A percentile compares a stretch with the other conserved stretches of the same genome.
phyloP scores from a whole-genome alignment of 1,139 yeast species.

The Zygosaccharomyces sapae region DNA sequence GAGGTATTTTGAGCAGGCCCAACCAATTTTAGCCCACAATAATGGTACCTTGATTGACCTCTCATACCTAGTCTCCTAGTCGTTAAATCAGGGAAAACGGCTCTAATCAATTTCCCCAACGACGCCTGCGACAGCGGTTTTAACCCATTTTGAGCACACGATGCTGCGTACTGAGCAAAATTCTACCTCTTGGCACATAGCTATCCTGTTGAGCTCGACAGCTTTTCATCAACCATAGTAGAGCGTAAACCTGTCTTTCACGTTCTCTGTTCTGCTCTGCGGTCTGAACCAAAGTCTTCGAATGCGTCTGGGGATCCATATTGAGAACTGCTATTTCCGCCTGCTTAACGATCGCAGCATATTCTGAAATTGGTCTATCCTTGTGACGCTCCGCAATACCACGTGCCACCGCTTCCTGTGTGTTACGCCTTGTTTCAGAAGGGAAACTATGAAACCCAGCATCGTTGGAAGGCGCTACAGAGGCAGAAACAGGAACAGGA shows the following conservation, averaged over 20 bases:
- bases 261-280: constrained; percentile 48
- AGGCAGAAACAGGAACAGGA: neutral
- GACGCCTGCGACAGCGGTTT: constrained; percentile 83
- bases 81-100: constrained; percentile 67
- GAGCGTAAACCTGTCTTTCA: constrained; percentile 73
- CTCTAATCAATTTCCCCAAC: constrained; percentile 76
- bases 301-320: constrained; percentile 28
- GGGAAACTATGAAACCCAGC: neutral
- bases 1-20: neutral
- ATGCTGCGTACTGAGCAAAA: constrained; percentile 75
- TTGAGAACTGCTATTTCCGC: constrained; percentile 33
- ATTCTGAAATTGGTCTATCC: constrained; percentile 30
- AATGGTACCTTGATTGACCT: constrained; percentile 87
- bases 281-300: constrained; percentile 31
- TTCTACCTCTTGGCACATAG: constrained; percentile 77
- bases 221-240: constrained; percentile 70
- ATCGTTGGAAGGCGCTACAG: neutral
- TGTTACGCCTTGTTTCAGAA: constrained; percentile 19
- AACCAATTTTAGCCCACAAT: constrained; percentile 72
- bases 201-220: constrained; percentile 64
- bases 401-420: constrained; percentile 32
- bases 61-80: constrained; percentile 85
- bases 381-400: constrained; percentile 30
- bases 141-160: constrained; percentile 63
- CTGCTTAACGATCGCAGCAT: constrained; percentile 31